Evolutionary conservation across 2,329 filamentous ascomycete genomes (phyloP), one percentile per base, ranked within the genome.

Genomic region (Conoideocrella luteorostrata): DNA sequence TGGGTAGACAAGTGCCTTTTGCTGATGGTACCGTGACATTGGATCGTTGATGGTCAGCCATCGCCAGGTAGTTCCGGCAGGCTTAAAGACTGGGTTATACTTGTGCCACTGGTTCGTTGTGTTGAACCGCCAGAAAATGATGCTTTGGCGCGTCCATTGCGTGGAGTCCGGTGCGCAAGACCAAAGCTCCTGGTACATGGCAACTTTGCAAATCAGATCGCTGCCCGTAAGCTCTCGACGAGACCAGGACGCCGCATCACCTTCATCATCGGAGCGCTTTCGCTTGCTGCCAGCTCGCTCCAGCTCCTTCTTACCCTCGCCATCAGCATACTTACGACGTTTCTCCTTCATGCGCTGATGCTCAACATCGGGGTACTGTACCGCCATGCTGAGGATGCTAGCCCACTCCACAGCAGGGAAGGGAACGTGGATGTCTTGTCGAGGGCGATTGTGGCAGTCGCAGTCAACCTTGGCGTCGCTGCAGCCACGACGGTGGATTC

Each of bases 151-250:
- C 9, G 67, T 71, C 75, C 77, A 82, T 52, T 65, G 59, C 36
- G 56, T 58, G 13, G 62, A 64, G 45, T 69, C 67, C 5, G 71
- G 71, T 4, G 74, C 61, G 49, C 64, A 64, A 4, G 77, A 82
- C 71, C 74, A 81, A 28, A 83, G 69, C 64, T 83, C 80, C 58
- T 84, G 80, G 58, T 80, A 78, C 79, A 83, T 83, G 57, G 77
- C 77, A 36, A 82, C 77, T 58, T 75, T 74, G 50, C 72, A 68
- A 41, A 82, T 70, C 45, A 81, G 67, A 34, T 80, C 75, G 54
- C 75, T 74, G 50, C 74, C 72, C 2, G 72, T 72, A 18, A 56
- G 56, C 45, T 67, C 64, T 5, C 64, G 62, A 2, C 64, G 59
- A 5, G 62, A 56, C 64, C 64, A 67, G 2, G 63, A 61, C 6